phyloP scores from a whole-genome alignment of 139 green algal species.

The Closterium sp. region DNA sequence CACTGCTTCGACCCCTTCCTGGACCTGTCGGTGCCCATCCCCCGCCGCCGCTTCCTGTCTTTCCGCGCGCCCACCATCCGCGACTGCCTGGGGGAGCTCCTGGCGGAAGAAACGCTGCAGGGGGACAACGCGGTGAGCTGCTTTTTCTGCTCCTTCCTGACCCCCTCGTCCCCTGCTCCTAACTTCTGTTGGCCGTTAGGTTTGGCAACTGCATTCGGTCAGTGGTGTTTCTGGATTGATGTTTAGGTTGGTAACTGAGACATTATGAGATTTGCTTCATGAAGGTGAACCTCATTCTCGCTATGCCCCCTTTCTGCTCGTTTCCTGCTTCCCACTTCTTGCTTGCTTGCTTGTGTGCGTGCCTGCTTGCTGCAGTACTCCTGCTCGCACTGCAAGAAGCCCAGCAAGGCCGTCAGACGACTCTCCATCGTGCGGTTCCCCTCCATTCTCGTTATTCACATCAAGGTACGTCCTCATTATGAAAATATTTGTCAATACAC shows the following conservation, averaged over 20 bases:
- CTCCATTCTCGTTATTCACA: slow-evolving; percentile 88
- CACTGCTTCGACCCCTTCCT: slow-evolving; percentile 79
- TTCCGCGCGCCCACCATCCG: slow-evolving; percentile 15
- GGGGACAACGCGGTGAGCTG: slow-evolving; percentile 57
- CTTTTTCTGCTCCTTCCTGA: slow-evolving; percentile 36
- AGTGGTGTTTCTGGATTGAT: too few relatives aligned
- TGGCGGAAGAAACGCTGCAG: slow-evolving; percentile 57
- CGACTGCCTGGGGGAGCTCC: slow-evolving; percentile 58
- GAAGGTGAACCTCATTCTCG: too few relatives aligned
- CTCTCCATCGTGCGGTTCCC: slow-evolving; percentile 83
- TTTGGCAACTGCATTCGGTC: too few relatives aligned
- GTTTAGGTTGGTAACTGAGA: too few relatives aligned
- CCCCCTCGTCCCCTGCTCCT: not conserved
- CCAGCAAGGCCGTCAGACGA: slow-evolving; percentile 77
- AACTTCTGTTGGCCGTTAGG: too few relatives aligned
- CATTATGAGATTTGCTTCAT: too few relatives aligned
- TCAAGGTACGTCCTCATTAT: slow-evolving; percentile 68
- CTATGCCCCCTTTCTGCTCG: too few relatives aligned
- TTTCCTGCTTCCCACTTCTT: not conserved
- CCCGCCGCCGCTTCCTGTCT: slow-evolving; percentile 5
- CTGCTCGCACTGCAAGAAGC: slow-evolving; percentile 37
- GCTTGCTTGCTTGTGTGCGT: not conserved
- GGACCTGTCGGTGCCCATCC: slow-evolving; percentile 74
- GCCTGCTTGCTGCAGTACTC: not conserved
- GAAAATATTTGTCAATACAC: not conserved